These are phyloP conservation scores for Euphorbia schlechtendalii DNA, from an alignment of 441 rosid species.

Conservation along the genomic window DNA sequence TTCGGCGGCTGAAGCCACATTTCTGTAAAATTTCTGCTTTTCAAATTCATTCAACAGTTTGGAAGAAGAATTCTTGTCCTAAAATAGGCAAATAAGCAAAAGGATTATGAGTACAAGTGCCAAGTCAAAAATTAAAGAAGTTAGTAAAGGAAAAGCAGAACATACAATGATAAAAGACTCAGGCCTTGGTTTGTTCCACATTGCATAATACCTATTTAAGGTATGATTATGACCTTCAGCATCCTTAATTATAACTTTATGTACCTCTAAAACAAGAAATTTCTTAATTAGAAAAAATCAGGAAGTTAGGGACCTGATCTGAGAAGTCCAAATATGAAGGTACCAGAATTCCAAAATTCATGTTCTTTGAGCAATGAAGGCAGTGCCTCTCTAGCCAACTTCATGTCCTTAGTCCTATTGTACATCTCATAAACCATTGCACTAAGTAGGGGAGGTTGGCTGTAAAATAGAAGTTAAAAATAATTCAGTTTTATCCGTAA, in stretches of 20 bases:
- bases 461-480: constrained; percentile 22
- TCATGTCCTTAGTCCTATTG: constrained; percentile 48
- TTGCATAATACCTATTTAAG: constrained; percentile 75
- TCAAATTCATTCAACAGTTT: constrained; percentile 35
- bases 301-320: not conserved
- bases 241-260: constrained; percentile 50
- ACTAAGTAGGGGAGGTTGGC: constrained; percentile 88
- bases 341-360: constrained; percentile 88
- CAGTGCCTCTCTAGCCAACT: constrained; percentile 44
- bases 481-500: no score
- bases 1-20: constrained; percentile 77
- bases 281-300: not conserved
- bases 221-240: constrained; percentile 35
- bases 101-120: not conserved
- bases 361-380: constrained; percentile 69
- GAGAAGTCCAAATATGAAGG: not conserved
- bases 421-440: constrained; percentile 72
- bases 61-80: constrained; percentile 68
- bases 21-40: constrained; percentile 51
- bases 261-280: constrained; percentile 42
- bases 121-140: no score
- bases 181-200: constrained; percentile 91
- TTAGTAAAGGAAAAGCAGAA: constrained; percentile 12
- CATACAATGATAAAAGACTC: constrained; percentile 58
- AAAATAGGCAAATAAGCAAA: constrained; percentile 11